Evolutionary conservation across 1,139 yeast genomes (phyloP), one percentile per base, ranked within the genome.

Genomic region (Yamadazyma buinensis): DNA sequence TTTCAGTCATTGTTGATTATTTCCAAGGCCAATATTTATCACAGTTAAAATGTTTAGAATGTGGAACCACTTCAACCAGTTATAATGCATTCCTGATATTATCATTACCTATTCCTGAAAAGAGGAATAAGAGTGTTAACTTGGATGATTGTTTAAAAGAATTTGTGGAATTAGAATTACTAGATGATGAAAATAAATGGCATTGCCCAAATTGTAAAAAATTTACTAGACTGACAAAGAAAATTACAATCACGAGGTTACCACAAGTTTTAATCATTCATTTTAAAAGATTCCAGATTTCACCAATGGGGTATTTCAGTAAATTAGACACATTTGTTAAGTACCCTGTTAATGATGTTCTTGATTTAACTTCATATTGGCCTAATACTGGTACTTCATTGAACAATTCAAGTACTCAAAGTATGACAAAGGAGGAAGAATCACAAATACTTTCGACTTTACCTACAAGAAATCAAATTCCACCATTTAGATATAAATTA

Each of bases 21-120:
- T 86, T 87, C 52, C 96, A 88, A 57, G 97, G 97, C 1, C 97
- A 92, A 59, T 84, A 84, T 51, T 75, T 87, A 33, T 85, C 95
- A 8, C 84, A 79, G 40, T 65, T 92, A 48, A 74, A 72, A 50
- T 92, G 98, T 55, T 60, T 81, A 34, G 77, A 74, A 29, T 92
- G 98, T 61, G 72, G 74, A 1, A 64, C 67, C 23, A 87, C 95
- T 0, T 87, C 96, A 0, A 88, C 97, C 0, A 87, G 96, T 0
- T 92, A 83, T 51, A 87, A 81, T 51, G 77, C 95, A 2, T 86
- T 85, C 52, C 78, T 87, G 21, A 84, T 82, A 15, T 65, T 86
- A 35, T 76, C 88, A 8, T 65, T 86, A 34, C 95, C 95, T 0
- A 77, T 84, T 20, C 90, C 94, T 0, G 54, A 59, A 30, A 60